Evolutionary conservation across 768 basidiomycete species (phyloP).

Genomic region (Boletus sp.): DNA sequence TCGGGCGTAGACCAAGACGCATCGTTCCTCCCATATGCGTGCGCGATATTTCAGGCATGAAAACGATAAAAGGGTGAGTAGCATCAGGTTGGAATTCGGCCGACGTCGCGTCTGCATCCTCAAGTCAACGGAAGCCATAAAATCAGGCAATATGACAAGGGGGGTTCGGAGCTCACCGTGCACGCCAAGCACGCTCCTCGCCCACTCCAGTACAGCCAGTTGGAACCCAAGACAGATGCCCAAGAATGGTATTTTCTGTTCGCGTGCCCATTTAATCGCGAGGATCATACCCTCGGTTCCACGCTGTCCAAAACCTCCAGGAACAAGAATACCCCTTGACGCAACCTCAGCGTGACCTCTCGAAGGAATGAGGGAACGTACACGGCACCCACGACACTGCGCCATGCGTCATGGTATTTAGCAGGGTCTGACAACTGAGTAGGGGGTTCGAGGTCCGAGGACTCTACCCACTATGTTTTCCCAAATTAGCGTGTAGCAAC

Average conservation of each 20-base stretch:
- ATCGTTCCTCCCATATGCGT: conserved; percentile 99
- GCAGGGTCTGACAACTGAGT: conserved; percentile 78
- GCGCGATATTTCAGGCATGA: conserved; percentile 98
- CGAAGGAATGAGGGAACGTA: conserved; percentile 35
- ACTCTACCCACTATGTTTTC: conserved; percentile 83
- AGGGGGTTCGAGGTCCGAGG: conserved; percentile 82
- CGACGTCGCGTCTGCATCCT: conserved; percentile 70
- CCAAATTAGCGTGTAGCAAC: conserved; percentile 3
- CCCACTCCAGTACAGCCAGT: conserved; percentile 94
- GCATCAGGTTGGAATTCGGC: conserved; percentile 68
- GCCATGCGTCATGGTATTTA: conserved; percentile 94
- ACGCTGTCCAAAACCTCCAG: conserved; percentile 91
- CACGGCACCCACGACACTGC: conserved; percentile 86
- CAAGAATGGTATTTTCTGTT: conserved; percentile 91
- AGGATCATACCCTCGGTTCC: conserved; percentile 98
- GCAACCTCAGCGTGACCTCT: conserved; percentile 9
- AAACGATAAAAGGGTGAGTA: conserved; percentile 76
- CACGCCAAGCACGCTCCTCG: conserved; percentile 75
- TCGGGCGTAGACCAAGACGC: conserved; percentile 97
- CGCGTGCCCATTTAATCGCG: conserved; percentile 95
- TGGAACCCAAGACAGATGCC: conserved; percentile 99
- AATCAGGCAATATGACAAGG: background rate
- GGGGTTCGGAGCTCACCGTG: conserved; percentile 41
- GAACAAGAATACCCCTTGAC: conserved; percentile 88
- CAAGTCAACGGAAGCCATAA: conserved; percentile 9